Evolutionary conservation across 345 rosid genomes (phyloP), one percentile per base, ranked within the genome.

Genomic region (Populus tremula): DNA sequence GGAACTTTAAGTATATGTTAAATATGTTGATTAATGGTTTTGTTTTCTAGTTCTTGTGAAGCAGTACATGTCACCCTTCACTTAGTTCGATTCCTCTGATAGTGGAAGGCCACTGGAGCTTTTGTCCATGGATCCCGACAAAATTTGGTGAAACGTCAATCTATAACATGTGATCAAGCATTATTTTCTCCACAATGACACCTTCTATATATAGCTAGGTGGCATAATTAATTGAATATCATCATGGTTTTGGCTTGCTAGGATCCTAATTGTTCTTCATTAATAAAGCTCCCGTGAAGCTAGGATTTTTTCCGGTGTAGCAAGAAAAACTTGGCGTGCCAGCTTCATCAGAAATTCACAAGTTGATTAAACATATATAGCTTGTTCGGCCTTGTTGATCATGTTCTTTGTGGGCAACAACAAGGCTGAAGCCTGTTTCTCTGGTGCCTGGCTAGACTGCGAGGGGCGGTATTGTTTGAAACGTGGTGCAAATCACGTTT

Each of bases 401-500:
- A 12, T 11, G 16, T 45, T 45, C 35, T 5, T 18, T 6, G 6
- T 50, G 56, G 56, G n/a, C n/a, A 17, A 18, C n/a, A 6, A 16
- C 47, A 43, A 43, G 41, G 41, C 9, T 39, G 9, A 39, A 6
- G 41, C 9, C 9, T 39, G 41, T 39, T 39, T 39, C 41, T 1
- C 41, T 39, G 1, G 9, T 39, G 10, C 35, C 35, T 33, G 4
- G 35, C 35, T 33, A 33, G 35, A 33, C 35, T 39, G 8, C 7
- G 10, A 39, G 9, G 41, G 10, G 41, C 9, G 4, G 1, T 29
- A 29, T 1, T 29, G 29, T 29, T 29, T 29, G 31, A 2, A 29
- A 29, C 2, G 2, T 2, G 31, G 1, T 29, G 0, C 1, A 29
- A 29, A 1, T 2, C 2, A 1, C 1, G 29, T 29, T 29, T 1